These are phyloP conservation scores for Mucor sp. DNA, from an alignment of 371 early-diverging fungal species.

Conservation along the genomic window DNA sequence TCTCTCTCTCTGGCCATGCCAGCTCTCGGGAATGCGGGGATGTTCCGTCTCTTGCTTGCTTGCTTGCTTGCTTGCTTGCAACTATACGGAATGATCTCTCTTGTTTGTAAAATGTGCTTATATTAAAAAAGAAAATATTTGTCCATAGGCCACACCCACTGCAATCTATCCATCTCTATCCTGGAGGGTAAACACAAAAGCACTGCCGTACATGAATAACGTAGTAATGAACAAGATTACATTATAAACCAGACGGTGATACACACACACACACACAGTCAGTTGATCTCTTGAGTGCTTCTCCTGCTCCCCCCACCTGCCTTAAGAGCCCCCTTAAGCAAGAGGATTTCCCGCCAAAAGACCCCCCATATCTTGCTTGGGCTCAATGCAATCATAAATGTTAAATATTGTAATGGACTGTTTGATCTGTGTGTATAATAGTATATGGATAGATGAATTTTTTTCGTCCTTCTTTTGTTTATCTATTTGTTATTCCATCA, in stretches of 20 bases:
- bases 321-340: background rate
- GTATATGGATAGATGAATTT: conserved; percentile 42
- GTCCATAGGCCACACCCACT: background rate
- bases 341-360: conserved; percentile 18
- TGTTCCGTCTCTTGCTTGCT: conserved; percentile 17
- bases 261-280: background rate
- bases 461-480: conserved; percentile 9
- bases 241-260: conserved; percentile 23
- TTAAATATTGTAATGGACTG: conserved; percentile 6
- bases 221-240: conserved; percentile 25
- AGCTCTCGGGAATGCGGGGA: conserved; percentile 24
- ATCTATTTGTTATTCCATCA: conserved; percentile 21
- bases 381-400: background rate
- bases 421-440: conserved; percentile 10
- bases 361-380: background rate
- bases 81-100: background rate
- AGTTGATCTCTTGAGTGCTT: background rate
- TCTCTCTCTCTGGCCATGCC: background rate
- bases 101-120: conserved; percentile 7
- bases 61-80: background rate
- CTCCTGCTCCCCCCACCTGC: background rate
- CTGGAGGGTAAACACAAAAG: conserved; percentile 8
- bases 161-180: background rate
- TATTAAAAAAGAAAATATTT: conserved; percentile 8
- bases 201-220: conserved; percentile 12